Base-by-base conservation (phyloP, 768 basidiomycete species). In the Omphalotus guepiniiformis region DNA sequence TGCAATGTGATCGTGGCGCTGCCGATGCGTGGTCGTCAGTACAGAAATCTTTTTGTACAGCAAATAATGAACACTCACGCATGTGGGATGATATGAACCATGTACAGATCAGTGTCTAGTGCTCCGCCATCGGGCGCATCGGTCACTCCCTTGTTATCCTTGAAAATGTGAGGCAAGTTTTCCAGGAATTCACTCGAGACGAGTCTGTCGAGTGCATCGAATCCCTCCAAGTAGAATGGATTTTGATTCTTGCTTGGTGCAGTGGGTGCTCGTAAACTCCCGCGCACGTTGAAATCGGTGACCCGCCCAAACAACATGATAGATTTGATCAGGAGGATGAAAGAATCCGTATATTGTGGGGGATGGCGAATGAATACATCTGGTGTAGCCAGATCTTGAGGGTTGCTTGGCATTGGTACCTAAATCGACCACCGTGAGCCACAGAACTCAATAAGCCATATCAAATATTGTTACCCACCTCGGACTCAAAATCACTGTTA, bases 1-100 rank as follows among this genome's bases (percentile, higher is more conserved):
- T 93, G 90, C 43, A 93, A 74, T 4, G 91, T 91, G 52, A 93
- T 93, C 8, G 83, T 80, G 9, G 90, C 90, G n/a, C 89, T 92
- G 59, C 13, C 23, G 12, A 38, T 48, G 47, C n/a, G n/a, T n/a
- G n/a, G n/a, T 39, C 34, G 25, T 55, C 47, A 56, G 48, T 39
- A 51, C 57, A 42, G 50, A 3, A 12, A 26, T 37, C 46, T 48
- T 29, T 18, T 36, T 37, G 29, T 12, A 51, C 38, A 34, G 50
- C 26, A 30, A 40, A 42, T 45, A 29, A 49, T 51, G 47, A 48
- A 28, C 11, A 76, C 84, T 63, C 65, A 90, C 88, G 90, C 89
- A 60, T 93, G 84, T 16, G 90, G 90, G 51, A 89, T 76, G 35
- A 91, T 75, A 57, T 91, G 88, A 32, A 88, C 88, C 84, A 92